A percentile compares a stretch with the other conserved stretches of the same genome.
These are phyloP conservation scores for Aspergillus floridensis DNA, from an alignment of 2,329 filamentous ascomycete genomes.

Conservation along the genomic window DNA sequence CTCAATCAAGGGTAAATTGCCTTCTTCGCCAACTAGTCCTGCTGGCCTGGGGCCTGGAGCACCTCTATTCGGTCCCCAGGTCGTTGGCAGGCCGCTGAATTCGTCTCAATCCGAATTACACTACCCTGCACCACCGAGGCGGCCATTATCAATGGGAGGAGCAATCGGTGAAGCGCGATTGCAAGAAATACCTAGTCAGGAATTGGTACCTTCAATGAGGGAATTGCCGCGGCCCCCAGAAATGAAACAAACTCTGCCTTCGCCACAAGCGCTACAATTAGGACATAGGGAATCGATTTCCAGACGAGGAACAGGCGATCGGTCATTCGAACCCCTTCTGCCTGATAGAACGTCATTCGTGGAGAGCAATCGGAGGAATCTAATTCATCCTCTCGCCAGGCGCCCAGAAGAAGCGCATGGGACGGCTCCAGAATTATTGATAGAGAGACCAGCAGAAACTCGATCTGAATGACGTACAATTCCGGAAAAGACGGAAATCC, in stretches of 20 bases:
- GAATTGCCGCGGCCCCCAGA: slow-evolving; percentile 30
- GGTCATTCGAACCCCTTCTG: slow-evolving; percentile 20
- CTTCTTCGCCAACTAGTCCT: slow-evolving; percentile 33
- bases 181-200: slow-evolving; percentile 22
- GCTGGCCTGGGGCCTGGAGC: slow-evolving; percentile 21
- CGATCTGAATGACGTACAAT: slow-evolving; percentile 17
- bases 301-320: slow-evolving; percentile 26
- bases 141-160: slow-evolving; percentile 17
- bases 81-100: slow-evolving; percentile 15
- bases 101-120: slow-evolving; percentile 19
- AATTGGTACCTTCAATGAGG: slow-evolving; percentile 22
- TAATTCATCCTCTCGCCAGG: slow-evolving; percentile 24
- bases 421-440: slow-evolving; percentile 19
- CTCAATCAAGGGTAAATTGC: slow-evolving; percentile 27
- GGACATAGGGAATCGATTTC: slow-evolving; percentile 28
- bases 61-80: slow-evolving; percentile 20
- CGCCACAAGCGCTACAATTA: slow-evolving; percentile 30
- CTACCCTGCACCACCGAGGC: slow-evolving; percentile 20
- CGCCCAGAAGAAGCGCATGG: slow-evolving; percentile 22
- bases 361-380: slow-evolving; percentile 25
- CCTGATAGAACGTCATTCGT: slow-evolving; percentile 26
- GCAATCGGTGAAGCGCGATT: slow-evolving; percentile 16
- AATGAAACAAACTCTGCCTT: slow-evolving; percentile 29
- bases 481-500: not conserved
- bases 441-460: slow-evolving; percentile 20